A percentile compares a stretch with the other conserved stretches of the same genome.
phyloP scores from a whole-genome alignment of 2,329 filamentous ascomycete species.

The Colletotrichum scovillei region DNA sequence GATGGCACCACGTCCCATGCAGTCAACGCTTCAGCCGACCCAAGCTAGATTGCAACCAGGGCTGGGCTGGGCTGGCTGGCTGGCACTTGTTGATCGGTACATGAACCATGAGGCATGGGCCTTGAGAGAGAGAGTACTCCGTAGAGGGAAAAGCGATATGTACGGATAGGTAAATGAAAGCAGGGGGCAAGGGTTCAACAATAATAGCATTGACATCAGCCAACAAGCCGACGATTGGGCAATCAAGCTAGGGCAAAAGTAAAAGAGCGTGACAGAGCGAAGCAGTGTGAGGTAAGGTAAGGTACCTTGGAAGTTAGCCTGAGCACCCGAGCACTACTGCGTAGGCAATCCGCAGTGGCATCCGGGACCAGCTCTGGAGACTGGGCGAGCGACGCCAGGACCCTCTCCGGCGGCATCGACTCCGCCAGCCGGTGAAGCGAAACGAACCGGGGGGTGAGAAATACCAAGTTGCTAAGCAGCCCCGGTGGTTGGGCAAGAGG shows the following conservation, averaged over 20 bases:
- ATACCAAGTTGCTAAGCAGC: conserved; percentile 20
- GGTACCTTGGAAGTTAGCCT: background rate
- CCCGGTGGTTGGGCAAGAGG: conserved; percentile 29
- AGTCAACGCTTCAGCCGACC: conserved; percentile 31
- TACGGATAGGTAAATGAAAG: conserved; percentile 5
- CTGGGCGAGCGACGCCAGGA: conserved; percentile 25
- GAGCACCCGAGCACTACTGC: background rate
- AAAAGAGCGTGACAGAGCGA: background rate
- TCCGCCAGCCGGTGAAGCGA: conserved; percentile 36
- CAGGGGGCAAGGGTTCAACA: conserved; percentile 8
- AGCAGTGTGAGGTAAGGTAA: background rate
- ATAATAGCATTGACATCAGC: conserved; percentile 31
- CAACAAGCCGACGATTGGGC: conserved; percentile 24
- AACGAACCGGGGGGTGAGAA: conserved; percentile 24
- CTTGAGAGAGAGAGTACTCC: background rate
- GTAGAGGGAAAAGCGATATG: background rate
- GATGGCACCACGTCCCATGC: conserved; percentile 31
- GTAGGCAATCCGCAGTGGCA: background rate
- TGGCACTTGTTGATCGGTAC: conserved; percentile 10
- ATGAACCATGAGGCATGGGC: background rate
- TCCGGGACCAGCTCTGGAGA: background rate
- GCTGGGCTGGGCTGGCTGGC: conserved; percentile 9
- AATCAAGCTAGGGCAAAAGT: conserved; percentile 19
- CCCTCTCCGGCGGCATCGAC: conserved; percentile 34
- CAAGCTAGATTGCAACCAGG: conserved; percentile 16